These are phyloP conservation scores for Venturia effusa DNA, from an alignment of 2,329 filamentous ascomycete species.

Conservation along the genomic window DNA sequence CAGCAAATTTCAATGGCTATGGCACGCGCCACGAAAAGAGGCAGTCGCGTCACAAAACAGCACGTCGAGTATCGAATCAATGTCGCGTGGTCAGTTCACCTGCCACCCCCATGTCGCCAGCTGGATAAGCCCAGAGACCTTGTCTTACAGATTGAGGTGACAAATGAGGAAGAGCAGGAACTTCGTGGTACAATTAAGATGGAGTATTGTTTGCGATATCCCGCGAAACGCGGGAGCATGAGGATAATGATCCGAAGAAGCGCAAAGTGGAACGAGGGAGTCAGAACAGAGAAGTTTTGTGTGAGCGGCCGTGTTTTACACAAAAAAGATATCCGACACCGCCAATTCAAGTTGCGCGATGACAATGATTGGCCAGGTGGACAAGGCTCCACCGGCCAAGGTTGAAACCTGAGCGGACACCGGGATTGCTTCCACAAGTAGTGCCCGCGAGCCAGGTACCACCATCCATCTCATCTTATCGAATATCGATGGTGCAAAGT, in stretches of 20 bases:
- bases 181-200: not conserved
- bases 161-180: not conserved
- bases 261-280: not conserved
- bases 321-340: constrained; percentile 1
- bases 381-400: not conserved
- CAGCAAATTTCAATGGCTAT: not conserved
- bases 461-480: not conserved
- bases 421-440: not conserved
- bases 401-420: not conserved
- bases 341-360: constrained; percentile 8
- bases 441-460: not conserved
- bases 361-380: constrained; percentile 2
- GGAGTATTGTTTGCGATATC: not conserved
- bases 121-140: not conserved
- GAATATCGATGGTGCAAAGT: not conserved
- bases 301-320: constrained; percentile 4
- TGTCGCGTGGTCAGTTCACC: not conserved
- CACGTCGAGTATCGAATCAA: constrained; percentile 5
- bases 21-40: not conserved
- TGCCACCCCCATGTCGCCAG: not conserved
- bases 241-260: not conserved
- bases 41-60: not conserved
- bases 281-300: not conserved
- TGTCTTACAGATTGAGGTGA: not conserved
- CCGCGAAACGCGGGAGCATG: not conserved